phyloP scores from a whole-genome alignment of 2,329 filamentous ascomycete genomes.

The Apiospora pterosperma region DNA sequence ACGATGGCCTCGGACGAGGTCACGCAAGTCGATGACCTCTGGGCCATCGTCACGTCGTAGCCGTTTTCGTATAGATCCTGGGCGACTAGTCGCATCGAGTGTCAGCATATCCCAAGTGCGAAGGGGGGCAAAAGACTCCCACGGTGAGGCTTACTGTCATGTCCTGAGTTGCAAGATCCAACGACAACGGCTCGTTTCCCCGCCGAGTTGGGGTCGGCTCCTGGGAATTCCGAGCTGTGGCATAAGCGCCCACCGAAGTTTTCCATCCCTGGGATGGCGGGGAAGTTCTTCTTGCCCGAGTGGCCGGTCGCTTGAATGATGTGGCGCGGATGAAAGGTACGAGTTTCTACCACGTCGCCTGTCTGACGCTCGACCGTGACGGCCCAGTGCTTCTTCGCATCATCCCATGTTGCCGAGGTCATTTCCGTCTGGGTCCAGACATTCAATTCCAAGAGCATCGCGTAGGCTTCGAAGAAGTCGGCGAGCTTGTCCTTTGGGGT shows the following conservation, averaged over 20 bases:
- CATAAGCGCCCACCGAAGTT: conserved; percentile 55
- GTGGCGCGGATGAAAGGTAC: conserved; percentile 58
- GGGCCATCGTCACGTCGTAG: conserved; percentile 57
- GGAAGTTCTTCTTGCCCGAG: conserved; percentile 62
- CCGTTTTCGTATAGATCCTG: conserved; percentile 57
- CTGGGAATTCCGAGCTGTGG: conserved; percentile 42
- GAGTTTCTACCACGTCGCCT: conserved; percentile 34
- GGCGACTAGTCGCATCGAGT: conserved; percentile 28
- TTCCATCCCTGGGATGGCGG: conserved; percentile 51
- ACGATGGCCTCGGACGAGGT: conserved; percentile 47
- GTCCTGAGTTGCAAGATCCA: conserved; percentile 56
- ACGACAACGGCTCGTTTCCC: conserved; percentile 53
- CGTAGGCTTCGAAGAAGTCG: conserved; percentile 67
- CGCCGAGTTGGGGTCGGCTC: conserved; percentile 32
- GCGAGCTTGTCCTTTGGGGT: conserved; percentile 70
- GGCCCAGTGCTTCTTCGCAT: conserved; percentile 49
- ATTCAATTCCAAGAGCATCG: conserved; percentile 62
- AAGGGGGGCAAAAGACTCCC: background rate
- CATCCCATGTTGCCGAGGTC: conserved; percentile 43
- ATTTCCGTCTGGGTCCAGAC: conserved; percentile 59
- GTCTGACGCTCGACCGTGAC: conserved; percentile 31
- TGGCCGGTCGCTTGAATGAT: conserved; percentile 67
- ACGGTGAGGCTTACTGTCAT: conserved; percentile 37
- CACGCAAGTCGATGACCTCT: conserved; percentile 55
- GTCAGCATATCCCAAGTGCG: background rate